These are phyloP conservation scores for Prunus dulcis DNA, from an alignment of 306 rosid species.

Conservation along the genomic window DNA sequence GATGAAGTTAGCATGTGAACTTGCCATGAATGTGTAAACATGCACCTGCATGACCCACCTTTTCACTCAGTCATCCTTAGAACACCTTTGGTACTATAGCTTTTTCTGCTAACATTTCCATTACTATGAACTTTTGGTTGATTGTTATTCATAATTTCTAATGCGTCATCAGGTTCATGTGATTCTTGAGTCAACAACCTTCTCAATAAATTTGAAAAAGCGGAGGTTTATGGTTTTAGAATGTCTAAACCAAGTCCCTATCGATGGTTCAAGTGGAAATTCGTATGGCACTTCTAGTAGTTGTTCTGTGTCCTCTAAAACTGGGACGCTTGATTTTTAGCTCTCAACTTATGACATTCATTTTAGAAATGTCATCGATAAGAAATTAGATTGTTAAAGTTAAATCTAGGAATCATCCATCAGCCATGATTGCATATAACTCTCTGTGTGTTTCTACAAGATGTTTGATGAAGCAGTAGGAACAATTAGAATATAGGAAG, in stretches of 20 bases:
- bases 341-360: not conserved
- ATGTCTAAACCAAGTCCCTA: slow-evolving; percentile 86
- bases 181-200: slow-evolving; percentile 73
- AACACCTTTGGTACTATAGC: not conserved
- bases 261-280: slow-evolving; percentile 69
- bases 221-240: slow-evolving; percentile 75
- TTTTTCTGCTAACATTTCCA: not conserved
- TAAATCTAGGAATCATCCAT: not conserved
- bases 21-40: not conserved
- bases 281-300: slow-evolving; percentile 71
- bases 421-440: not conserved
- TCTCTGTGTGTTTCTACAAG: not conserved
- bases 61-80: not conserved
- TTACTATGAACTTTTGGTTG: not conserved
- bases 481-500: not conserved
- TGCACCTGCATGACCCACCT: not conserved
- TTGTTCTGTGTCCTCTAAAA: slow-evolving; percentile 63
- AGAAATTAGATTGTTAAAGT: not conserved
- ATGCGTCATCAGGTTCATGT: slow-evolving; percentile 56
- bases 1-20: not conserved
- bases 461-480: not conserved
- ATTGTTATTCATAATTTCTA: not conserved
- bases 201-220: slow-evolving; percentile 76
- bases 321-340: slow-evolving; percentile 69
- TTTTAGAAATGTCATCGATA: not conserved